phyloP scores from a whole-genome alignment of 2,329 filamentous ascomycete genomes.

The Amphichorda felina region DNA sequence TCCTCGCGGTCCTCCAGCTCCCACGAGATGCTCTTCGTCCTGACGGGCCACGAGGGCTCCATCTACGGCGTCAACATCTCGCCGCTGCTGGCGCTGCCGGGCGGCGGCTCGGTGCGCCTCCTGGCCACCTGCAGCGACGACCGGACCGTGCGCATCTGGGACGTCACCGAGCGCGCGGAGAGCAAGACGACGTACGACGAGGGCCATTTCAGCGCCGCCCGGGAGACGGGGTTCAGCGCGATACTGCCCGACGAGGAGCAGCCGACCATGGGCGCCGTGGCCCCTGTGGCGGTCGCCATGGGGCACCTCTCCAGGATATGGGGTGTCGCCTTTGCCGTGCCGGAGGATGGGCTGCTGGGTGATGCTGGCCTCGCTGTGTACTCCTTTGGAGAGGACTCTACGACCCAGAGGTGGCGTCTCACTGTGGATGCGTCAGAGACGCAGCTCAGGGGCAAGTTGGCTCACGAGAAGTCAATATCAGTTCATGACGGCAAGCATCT shows the following conservation, averaged over 20 bases:
- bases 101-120: constrained; percentile 34
- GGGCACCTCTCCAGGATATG: constrained; percentile 86
- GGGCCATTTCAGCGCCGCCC: constrained; percentile 18
- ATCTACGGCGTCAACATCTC: constrained; percentile 86
- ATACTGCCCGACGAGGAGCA: constrained; percentile 7
- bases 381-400: constrained; percentile 80
- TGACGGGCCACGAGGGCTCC: constrained; percentile 74
- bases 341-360: constrained; percentile 7
- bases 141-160: constrained; percentile 79
- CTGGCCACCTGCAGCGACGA: constrained; percentile 93
- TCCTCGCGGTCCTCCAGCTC: neutral
- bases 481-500: constrained; percentile 82
- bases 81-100: constrained; percentile 25
- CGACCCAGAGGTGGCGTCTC: constrained; percentile 60
- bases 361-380: constrained; percentile 37
- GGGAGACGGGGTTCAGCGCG: constrained; percentile 48
- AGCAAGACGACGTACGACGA: neutral
- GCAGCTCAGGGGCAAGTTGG: constrained; percentile 21
- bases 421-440: constrained; percentile 15
- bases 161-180: constrained; percentile 49
- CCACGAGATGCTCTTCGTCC: constrained; percentile 37
- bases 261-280: constrained; percentile 10
- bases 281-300: constrained; percentile 60
- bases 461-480: constrained; percentile 41
- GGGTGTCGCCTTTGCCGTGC: constrained; percentile 57